These are phyloP conservation scores for Rachicladosporium sp. DNA, from an alignment of 2,329 filamentous ascomycete species.

Conservation along the genomic window DNA sequence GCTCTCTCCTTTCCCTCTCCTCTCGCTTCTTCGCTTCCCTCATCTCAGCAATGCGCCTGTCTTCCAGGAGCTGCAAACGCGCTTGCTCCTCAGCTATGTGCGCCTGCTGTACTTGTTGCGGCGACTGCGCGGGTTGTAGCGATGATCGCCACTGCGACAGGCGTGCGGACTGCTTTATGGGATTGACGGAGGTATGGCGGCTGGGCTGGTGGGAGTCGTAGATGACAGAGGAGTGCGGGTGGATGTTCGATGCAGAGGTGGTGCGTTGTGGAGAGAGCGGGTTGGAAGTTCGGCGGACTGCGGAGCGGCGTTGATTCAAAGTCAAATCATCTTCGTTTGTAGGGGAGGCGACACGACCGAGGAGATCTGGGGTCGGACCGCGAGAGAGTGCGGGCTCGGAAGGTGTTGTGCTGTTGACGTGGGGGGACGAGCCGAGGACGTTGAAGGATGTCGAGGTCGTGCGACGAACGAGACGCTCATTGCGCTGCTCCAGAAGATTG, in stretches of 20 bases:
- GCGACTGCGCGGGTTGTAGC: constrained; percentile 12
- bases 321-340: constrained; percentile 55
- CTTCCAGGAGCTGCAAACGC: constrained; percentile 40
- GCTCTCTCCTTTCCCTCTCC: constrained; percentile 47
- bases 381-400: no score
- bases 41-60: constrained; percentile 51
- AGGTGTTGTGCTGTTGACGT: constrained; percentile 10
- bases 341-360: no score
- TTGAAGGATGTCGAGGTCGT: constrained; percentile 28
- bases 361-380: no score
- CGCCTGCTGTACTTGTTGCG: constrained; percentile 12
- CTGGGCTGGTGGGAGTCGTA: constrained; percentile 47
- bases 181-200: constrained; percentile 33
- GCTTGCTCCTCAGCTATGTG: constrained; percentile 17
- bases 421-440: constrained; percentile 19
- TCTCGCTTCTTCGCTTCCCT: constrained; percentile 46
- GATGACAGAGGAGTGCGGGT: constrained; percentile 6
- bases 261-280: not conserved
- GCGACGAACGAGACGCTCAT: constrained; percentile 36
- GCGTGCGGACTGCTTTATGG: constrained; percentile 42
- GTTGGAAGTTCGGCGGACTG: constrained; percentile 21
- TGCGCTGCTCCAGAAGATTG: constrained; percentile 44
- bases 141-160: constrained; percentile 50
- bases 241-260: not conserved
- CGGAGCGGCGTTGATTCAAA: constrained; percentile 48